Percentiles rank a stretch among this genome's conserved stretches.
Evolutionary conservation across 495 filamentous ascomycete genomes (phyloP).

Genomic region (Neurospora discreta): DNA sequence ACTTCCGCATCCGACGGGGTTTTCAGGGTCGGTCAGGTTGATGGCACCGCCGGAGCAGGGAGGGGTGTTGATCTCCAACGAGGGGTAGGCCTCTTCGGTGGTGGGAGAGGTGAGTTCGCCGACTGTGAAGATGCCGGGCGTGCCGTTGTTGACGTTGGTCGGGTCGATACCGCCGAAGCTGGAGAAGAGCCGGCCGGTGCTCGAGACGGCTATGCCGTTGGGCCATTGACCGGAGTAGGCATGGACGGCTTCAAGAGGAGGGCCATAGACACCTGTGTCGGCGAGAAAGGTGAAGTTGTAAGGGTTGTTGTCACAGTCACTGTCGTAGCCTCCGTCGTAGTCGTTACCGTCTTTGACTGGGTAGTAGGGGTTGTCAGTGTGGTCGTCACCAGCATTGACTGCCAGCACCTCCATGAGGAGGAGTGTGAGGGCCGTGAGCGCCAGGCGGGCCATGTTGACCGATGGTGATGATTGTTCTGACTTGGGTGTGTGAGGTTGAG

Average conservation of each 20-base stretch:
- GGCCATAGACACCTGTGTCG: not conserved
- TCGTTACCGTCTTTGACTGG: not conserved
- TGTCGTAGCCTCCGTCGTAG: not conserved
- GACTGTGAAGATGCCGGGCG: not conserved
- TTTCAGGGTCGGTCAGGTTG: not conserved
- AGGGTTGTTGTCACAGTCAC: not conserved
- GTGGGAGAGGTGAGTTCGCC: not conserved
- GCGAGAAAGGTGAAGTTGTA: not conserved
- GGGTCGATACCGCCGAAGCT: not conserved
- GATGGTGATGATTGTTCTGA: not conserved
- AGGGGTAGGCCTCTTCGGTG: not conserved
- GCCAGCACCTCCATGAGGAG: not conserved
- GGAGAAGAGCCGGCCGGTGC: not conserved
- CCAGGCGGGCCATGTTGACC: not conserved
- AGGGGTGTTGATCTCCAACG: not conserved
- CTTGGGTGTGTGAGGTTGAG: not conserved
- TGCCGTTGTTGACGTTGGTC: not conserved
- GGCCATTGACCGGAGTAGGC: not conserved
- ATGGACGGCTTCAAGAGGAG: not conserved
- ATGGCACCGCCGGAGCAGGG: not conserved
- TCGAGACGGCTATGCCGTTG: not conserved
- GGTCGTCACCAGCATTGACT: not conserved
- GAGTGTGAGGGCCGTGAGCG: not conserved
- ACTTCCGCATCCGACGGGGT: not conserved
- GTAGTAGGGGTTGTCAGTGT: not conserved